Evolutionary conservation across 2,329 filamentous ascomycete genomes (phyloP).

Genomic region (Didymella segeticola): DNA sequence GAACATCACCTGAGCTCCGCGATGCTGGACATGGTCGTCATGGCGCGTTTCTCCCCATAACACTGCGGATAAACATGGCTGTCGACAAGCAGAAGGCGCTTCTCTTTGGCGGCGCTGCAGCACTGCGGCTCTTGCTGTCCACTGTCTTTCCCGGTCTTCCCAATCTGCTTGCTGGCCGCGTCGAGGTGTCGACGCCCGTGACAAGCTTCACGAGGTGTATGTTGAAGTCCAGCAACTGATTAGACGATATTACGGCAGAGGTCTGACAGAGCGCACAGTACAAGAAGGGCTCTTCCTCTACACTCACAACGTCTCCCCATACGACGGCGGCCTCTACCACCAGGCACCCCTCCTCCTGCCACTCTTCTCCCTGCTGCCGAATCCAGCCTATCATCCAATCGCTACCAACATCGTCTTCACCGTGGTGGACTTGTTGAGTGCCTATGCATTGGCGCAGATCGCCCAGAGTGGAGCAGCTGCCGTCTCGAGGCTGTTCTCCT

Average conservation of each 20-base stretch:
- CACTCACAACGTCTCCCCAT: slow-evolving; percentile 93
- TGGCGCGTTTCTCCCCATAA: slow-evolving; percentile 20
- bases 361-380: slow-evolving; percentile 86
- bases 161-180: slow-evolving; percentile 83
- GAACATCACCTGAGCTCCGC: slow-evolving; percentile 10
- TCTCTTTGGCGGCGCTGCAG: slow-evolving; percentile 77
- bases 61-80: slow-evolving; percentile 49
- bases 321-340: slow-evolving; percentile 87
- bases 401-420: slow-evolving; percentile 84
- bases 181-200: slow-evolving; percentile 95
- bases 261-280: slow-evolving; percentile 60
- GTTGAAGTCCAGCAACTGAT: neutral
- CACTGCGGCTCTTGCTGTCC: slow-evolving; percentile 81
- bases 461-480: slow-evolving; percentile 81
- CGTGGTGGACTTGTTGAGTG: slow-evolving; percentile 79
- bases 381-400: slow-evolving; percentile 69
- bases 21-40: slow-evolving; percentile 5
- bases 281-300: slow-evolving; percentile 97
- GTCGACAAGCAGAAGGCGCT: slow-evolving; percentile 66
- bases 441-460: slow-evolving; percentile 78
- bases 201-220: slow-evolving; percentile 97
- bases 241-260: neutral
- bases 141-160: slow-evolving; percentile 82
- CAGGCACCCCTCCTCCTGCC: slow-evolving; percentile 85
- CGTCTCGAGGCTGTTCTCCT: slow-evolving; percentile 77